phyloP scores from a whole-genome alignment of 768 basidiomycete genomes.

The Trametes elegans region DNA sequence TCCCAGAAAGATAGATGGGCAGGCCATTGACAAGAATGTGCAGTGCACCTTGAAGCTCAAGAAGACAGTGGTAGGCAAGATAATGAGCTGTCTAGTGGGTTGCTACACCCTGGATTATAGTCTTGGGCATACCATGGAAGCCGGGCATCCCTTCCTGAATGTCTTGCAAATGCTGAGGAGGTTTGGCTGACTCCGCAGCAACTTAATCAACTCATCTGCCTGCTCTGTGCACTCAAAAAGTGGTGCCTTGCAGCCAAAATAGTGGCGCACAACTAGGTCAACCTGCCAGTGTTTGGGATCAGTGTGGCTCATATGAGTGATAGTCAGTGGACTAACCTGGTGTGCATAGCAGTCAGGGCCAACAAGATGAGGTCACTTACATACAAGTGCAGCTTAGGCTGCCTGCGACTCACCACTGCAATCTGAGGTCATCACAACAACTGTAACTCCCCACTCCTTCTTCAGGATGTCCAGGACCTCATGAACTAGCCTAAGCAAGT shows the following conservation, averaged over 20 bases:
- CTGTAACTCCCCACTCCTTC: constrained; percentile 24
- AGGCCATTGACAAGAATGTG: constrained; percentile 19
- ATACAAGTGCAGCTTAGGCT: constrained; percentile 21
- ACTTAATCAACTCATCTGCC: constrained; percentile 37
- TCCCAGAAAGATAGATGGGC: constrained; percentile 20
- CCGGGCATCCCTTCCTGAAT: constrained; percentile 16
- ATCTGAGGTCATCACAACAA: constrained; percentile 33
- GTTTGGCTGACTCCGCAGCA: constrained; percentile 36
- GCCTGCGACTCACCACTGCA: constrained; percentile 35
- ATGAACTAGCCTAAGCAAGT: constrained; percentile 27
- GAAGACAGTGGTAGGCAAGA: constrained; percentile 33
- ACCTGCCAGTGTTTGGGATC: constrained; percentile 25
- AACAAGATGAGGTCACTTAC: constrained; percentile 29
- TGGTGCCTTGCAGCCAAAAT: constrained; percentile 30
- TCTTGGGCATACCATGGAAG: neutral
- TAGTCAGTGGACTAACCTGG: constrained; percentile 29
- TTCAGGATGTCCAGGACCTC: constrained; percentile 22
- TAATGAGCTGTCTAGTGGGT: constrained; percentile 39
- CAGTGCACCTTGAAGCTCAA: constrained; percentile 27
- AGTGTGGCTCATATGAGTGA: neutral
- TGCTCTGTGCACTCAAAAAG: constrained; percentile 23
- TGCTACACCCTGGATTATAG: constrained; percentile 33
- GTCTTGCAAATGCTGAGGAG: constrained; percentile 32
- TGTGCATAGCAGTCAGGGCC: constrained; percentile 37
- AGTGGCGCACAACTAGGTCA: constrained; percentile 41